Evolutionary conservation across 805 yeast species (phyloP), one percentile per base, ranked within the genome.

Genomic region (Kluyveromyces lactis): DNA sequence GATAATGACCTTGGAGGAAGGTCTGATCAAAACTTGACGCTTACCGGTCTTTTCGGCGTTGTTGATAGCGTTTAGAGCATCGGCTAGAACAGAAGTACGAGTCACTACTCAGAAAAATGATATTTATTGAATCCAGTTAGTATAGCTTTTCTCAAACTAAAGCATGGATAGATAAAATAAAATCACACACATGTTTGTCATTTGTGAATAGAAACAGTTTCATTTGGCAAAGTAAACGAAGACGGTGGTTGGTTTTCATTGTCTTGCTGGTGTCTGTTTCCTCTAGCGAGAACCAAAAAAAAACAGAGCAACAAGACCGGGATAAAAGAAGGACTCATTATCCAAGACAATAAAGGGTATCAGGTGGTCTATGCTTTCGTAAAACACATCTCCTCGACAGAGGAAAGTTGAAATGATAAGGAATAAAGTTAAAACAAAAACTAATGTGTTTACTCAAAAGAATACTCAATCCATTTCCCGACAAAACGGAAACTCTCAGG

Each of bases 31-130:
- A 60, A 90, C 97, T 77, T 89, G 97, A 75, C 97, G 85, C 77
- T 89, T 89, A 73, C 97, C 97, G 71, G 95, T 79, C 75, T 87
- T 89, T 76, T 89, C 97, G 70, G 97, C 97, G 73, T 89, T 89
- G 87, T 86, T 86, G 72, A 89, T 90, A 58, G 95, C 79, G 72
- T 90, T 89, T 62, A 89, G 81, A 67, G 97, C 97, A 75, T 89
- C 97, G 64, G 95, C 96, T 71, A 89, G 81, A 70, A 85, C 97
- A 60, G 97, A 89, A 56, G 96, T 77, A 77, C 97, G 89, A 68
- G 97, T 86, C 97, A 90, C 87, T 68, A 16, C 6, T 12, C 7
- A 27, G 7, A 27, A 27, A 27, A 15, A 11, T 15, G n/a, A 27
- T 9, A 21, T 21, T 6, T 6, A 21, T 6, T 6, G 9, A 9